Conservation (phyloP, 1,139 yeast genomes). For the Citeromyces hawaiiensis region DNA sequence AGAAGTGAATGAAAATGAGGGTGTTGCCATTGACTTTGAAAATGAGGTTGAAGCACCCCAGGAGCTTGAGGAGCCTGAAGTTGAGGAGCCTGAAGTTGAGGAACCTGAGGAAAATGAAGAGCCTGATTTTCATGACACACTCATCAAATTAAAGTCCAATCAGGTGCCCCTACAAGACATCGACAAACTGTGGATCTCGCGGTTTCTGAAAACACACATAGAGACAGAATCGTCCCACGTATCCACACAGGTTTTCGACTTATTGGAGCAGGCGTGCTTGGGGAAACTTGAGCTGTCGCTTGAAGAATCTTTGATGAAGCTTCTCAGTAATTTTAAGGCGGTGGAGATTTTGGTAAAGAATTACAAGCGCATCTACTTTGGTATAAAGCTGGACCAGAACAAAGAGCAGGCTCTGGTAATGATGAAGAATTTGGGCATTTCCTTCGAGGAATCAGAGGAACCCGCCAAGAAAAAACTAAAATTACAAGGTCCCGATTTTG, state of each 20-base stretch:
- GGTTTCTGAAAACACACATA: not conserved
- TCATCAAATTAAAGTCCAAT: not conserved
- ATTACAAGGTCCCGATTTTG: conserved; percentile 27
- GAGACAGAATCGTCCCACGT: not conserved
- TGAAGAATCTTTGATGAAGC: conserved; percentile 21
- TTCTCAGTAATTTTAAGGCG: conserved; percentile 34
- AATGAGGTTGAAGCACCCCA: conserved; percentile 23
- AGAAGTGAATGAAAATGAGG: conserved; percentile 16
- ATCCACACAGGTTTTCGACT: conserved; percentile 4
- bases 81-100: conserved; percentile 12
- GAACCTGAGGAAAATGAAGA: conserved; percentile 11
- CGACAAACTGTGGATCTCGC: not conserved
- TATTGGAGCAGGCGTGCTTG: conserved; percentile 4
- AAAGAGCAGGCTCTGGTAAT: conserved; percentile 7
- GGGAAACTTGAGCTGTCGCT: not conserved
- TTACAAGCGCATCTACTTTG: conserved; percentile 13
- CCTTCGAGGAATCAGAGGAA: conserved; percentile 1
- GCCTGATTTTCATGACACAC: conserved; percentile 5
- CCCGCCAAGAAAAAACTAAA: conserved; percentile 4
- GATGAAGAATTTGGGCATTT: conserved; percentile 8
- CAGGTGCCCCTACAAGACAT: not conserved
- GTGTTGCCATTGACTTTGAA: conserved; percentile 30
- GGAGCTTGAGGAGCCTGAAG: conserved; percentile 17
- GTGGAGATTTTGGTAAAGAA: conserved; percentile 37
- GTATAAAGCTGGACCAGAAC: conserved; percentile 10